Percentiles rank a stretch among this genome's conserved stretches.
Conservation (phyloP, 176 grass and related monocot genomes). For the Bonia amplexicaulis region DNA sequence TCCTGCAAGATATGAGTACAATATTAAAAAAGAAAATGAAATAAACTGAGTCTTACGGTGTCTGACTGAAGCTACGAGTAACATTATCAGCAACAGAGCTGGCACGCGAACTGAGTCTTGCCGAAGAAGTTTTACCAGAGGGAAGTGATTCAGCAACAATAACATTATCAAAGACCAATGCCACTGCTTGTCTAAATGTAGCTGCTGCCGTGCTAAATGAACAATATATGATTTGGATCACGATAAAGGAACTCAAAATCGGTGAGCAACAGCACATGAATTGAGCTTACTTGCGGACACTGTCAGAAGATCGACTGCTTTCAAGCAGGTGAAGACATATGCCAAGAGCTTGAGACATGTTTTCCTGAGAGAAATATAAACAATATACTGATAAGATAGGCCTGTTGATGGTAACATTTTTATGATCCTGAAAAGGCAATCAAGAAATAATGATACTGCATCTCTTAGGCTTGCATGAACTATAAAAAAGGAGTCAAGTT, state of each 20-base stretch:
- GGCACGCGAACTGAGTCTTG: conserved; percentile 48
- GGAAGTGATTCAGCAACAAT: conserved; percentile 76
- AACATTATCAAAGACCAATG: conserved; percentile 89
- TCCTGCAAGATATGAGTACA: conserved; percentile 4
- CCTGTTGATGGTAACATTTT: neutral
- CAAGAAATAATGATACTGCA: neutral
- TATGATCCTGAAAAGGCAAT: conserved; percentile 1
- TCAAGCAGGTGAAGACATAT: conserved; percentile 89
- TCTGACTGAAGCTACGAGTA: conserved; percentile 65
- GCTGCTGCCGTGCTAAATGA: conserved; percentile 92
- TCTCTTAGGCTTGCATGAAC: neutral
- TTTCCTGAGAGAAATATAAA: conserved; percentile 64
- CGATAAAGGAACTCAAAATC: conserved; percentile 12
- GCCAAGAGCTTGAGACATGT: conserved; percentile 91
- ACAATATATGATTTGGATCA: conserved; percentile 34
- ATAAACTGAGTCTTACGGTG: conserved; percentile 51
- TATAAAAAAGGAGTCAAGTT: neutral
- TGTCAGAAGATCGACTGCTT: conserved; percentile 86
- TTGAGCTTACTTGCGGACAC: conserved; percentile 80
- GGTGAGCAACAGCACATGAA: neutral
- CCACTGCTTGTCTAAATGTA: conserved; percentile 98
- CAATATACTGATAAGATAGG: conserved; percentile 8
- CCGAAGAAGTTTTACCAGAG: conserved; percentile 67
- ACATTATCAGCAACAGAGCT: conserved; percentile 75
- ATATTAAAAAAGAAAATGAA: conserved; percentile 17